Base-by-base conservation (phyloP, 2,329 filamentous ascomycete species). In the Pseudocercospora macadamiae region DNA sequence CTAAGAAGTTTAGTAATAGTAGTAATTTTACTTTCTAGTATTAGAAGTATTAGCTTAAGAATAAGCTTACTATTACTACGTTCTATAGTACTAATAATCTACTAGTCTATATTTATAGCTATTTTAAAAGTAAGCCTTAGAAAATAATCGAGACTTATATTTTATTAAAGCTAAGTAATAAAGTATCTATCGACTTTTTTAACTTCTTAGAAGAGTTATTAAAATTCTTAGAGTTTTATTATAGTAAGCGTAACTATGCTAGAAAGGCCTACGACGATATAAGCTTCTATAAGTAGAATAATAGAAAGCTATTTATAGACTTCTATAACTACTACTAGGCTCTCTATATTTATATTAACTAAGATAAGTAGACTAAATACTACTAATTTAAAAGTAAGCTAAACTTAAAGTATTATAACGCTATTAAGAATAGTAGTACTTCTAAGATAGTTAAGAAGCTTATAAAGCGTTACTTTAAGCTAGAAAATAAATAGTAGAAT, bases 311-410 rank as follows among this genome's bases (percentile, higher is more conserved):
- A 18, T 56, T 49, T 19, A 28, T n/a, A 4, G n/a, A 56, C 42
- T 51, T 56, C 45, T 28, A 56, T 30, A 51, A 51, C 16, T 12
- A 26, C 4, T 51, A 34, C 23, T 23, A 54, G 1, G 45, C 37
- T 9, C 52, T 54, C n/a, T 21, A 34, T 10, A 21, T 44, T 2
- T 16, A 25, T 10, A 19, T 47, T 14, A 16, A 44, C 4, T 23
- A 28, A n/a, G 12, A 18, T 10, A 21, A 28, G 7, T 2, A 54
- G 4, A 44, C 30, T 16, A 6, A 54, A 14, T 21, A 45, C 23
- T 45, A 45, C 12, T 34, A 34, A 18, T 23, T 54, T 54, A 16
- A 34, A 2, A 19, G 12, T 6, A 12, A 39, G 36, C 36, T 44
- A 21, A 26, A 32, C 5, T 37, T 21, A 25, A 18, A 45, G 18